Evolutionary conservation across 2,329 filamentous ascomycete genomes (phyloP), one percentile per base, ranked within the genome.

Genomic region (Cadophora gregata): DNA sequence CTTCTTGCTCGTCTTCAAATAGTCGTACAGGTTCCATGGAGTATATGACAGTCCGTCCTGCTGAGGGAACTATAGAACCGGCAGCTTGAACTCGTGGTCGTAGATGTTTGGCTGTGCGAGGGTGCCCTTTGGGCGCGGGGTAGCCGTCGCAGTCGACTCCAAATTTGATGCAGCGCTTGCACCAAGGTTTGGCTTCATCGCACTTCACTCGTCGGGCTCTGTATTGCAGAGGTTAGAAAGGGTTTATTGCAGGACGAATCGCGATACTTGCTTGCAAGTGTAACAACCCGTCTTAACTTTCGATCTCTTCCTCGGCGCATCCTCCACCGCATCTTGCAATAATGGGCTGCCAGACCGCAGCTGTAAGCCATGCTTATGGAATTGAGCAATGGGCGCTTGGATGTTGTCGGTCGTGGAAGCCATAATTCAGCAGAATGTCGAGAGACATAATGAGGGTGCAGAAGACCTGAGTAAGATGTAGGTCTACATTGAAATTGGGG

Each of bases 131-230:
- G 14, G 53, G 29, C 33, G 31, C 19, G 36, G 21, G 45, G 59
- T 67, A 67, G 25, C 66, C 66, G 51, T 65, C 63, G 31, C 66
- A 67, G 3, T 27, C 53, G 19, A 65, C 58, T 6, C 63, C 59
- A 42, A 65, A 67, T 25, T 62, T 65, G 1, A 63, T 58, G 27
- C 66, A 67, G 10, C 66, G 51, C 2, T 48, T 12, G 27, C 66
- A 67, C 7, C 24, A 31, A 4, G 66, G 66, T 25, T 42, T 62
- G 1, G 24, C 47, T 51, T 67, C 66, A 31, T 65, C 66, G 25
- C 66, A 67, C 50, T 67, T 67, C 12, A 67, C 59, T 31, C 63
- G 59, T 42, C 66, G 62, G 19, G 1, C 10, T 59, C 66, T 67
- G 16, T 53, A n/a, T 53, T 25, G 25, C 10, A 16, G 14, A 27